Base-by-base conservation (phyloP, 805 yeast genomes). In the Starmerella vaccinii region DNA sequence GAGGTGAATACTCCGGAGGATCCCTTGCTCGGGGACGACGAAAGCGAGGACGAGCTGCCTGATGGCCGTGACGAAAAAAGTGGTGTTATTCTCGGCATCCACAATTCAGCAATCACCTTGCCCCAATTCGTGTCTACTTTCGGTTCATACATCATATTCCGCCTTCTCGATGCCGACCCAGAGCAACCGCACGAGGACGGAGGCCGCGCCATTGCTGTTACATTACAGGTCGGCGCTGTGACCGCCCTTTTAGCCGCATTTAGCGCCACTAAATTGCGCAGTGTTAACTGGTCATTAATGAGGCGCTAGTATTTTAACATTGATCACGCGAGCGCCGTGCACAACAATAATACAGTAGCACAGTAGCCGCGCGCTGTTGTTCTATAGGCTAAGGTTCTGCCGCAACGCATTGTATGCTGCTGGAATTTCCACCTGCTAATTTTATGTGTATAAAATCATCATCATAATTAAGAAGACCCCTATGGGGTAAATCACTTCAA, bases 401-500 rank as follows among this genome's bases (percentile, higher is more conserved):
- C n/a, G n/a, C n/a, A n/a, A n/a, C n/a, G n/a, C n/a, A n/a, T n/a
- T n/a, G n/a, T n/a, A n/a, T n/a, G n/a, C n/a, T n/a, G n/a, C n/a
- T n/a, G n/a, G n/a, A n/a, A n/a, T n/a, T n/a, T n/a, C n/a, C n/a
- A n/a, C n/a, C n/a, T n/a, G n/a, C n/a, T n/a, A n/a, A n/a, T n/a
- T n/a, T n/a, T n/a, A n/a, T n/a, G n/a, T n/a, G n/a, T n/a, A n/a
- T n/a, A n/a, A n/a, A n/a, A n/a, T n/a, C n/a, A n/a, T 26, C 35
- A 32, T 32, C 35, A 39, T 13, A 34, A 16, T 12, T 23, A 19
- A 43, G 4, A 9, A 29, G 19, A 6, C 9, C 13, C 16, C 29
- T 21, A 8, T n/a, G n/a, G n/a, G n/a, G n/a, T 6, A 18, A 4
- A 18, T 49, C 66, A 83, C 61, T 76, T 79, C 22, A 85, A 71